phyloP scores from a whole-genome alignment of 352 stramenopile species.

The Phytophthora sojae region DNA sequence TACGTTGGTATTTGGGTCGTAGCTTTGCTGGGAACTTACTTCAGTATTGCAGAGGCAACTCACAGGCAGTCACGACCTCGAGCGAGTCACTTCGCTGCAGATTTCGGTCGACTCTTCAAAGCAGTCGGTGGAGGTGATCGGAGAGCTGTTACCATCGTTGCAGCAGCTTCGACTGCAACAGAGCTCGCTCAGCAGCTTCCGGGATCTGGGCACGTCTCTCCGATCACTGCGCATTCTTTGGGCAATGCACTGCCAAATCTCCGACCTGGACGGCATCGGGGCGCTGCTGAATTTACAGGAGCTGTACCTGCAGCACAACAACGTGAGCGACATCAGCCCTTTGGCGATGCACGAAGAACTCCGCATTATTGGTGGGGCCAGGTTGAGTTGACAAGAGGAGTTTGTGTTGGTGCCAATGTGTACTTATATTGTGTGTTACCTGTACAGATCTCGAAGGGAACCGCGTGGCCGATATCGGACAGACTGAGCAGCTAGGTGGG shows the following conservation, averaged over 20 bases:
- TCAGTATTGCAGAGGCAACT: conserved; percentile 57
- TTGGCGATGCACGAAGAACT: conserved; percentile 89
- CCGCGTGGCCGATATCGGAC: conserved; percentile 67
- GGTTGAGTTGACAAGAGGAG: neutral
- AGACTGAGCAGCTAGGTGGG: conserved; percentile 83
- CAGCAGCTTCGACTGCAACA: conserved; percentile 68
- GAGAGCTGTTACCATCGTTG: conserved; percentile 78
- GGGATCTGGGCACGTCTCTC: conserved; percentile 85
- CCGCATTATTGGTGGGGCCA: conserved; percentile 65
- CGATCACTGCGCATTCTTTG: conserved; percentile 71
- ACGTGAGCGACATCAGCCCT: conserved; percentile 80
- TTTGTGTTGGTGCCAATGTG: neutral
- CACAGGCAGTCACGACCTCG: conserved; percentile 67
- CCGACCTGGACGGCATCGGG: conserved; percentile 87
- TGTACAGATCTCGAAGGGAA: conserved; percentile 77
- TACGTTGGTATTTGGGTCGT: neutral
- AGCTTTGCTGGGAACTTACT: neutral
- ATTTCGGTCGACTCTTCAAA: conserved; percentile 79
- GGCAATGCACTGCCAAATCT: conserved; percentile 70
- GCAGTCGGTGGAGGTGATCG: conserved; percentile 85
- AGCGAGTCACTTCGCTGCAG: conserved; percentile 59
- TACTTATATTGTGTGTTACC: no score
- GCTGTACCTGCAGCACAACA: conserved; percentile 82
- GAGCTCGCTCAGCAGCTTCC: conserved; percentile 78
- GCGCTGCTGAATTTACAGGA: conserved; percentile 81